These are phyloP conservation scores for Xerocomellus chrysenteron DNA, from an alignment of 768 basidiomycete genomes.

Conservation along the genomic window DNA sequence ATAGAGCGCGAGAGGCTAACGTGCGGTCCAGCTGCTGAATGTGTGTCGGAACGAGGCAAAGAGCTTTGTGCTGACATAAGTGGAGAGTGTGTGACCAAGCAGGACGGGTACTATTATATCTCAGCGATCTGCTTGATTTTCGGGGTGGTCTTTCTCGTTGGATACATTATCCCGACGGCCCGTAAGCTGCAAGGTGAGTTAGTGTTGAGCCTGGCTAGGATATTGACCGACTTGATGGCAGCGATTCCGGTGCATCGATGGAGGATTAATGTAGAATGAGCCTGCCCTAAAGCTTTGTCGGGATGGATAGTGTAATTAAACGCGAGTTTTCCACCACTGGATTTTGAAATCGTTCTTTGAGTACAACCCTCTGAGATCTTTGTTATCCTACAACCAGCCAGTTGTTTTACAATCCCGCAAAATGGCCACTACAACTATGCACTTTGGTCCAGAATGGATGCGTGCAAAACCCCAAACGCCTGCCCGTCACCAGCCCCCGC, in stretches of 20 bases:
- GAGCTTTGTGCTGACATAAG: conserved; percentile 67
- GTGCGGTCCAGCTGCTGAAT: conserved; percentile 64
- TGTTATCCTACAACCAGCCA: neutral
- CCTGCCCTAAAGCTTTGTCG: conserved; percentile 35
- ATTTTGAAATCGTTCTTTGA: conserved; percentile 21
- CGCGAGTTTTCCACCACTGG: conserved; percentile 26
- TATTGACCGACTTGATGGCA: conserved; percentile 30
- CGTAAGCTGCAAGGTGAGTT: conserved; percentile 79
- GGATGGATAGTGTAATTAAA: conserved; percentile 15
- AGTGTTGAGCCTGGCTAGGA: neutral
- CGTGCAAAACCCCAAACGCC: conserved; percentile 67
- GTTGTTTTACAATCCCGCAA: conserved; percentile 21
- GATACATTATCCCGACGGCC: conserved; percentile 82
- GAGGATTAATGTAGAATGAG: conserved; percentile 51
- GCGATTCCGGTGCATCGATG: conserved; percentile 69
- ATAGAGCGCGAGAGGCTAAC: conserved; percentile 5
- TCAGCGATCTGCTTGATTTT: conserved; percentile 75
- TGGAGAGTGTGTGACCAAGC: conserved; percentile 79
- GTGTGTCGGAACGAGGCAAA: conserved; percentile 92
- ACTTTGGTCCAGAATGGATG: conserved; percentile 95
- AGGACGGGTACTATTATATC: conserved; percentile 91
- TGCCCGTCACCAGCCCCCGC: conserved; percentile 51
- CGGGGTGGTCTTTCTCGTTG: conserved; percentile 70
- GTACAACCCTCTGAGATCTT: conserved; percentile 1
- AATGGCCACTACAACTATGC: conserved; percentile 70